Evolutionary conservation across 2,329 filamentous ascomycete species (phyloP), one percentile per base, ranked within the genome.

Genomic region (Alternaria ethzedia): DNA sequence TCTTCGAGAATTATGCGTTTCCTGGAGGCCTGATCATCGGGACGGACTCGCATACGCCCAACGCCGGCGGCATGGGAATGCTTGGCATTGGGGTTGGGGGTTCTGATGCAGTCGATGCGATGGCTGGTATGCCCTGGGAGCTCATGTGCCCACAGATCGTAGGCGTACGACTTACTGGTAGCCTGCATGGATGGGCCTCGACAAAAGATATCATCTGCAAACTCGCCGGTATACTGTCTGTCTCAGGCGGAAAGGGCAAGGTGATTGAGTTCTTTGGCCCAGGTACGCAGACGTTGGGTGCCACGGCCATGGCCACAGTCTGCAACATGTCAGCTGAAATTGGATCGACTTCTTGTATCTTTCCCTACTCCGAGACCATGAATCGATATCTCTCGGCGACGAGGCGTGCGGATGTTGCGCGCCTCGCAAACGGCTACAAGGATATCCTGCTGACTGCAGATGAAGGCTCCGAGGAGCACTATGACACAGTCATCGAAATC

Each of bases 1-100:
- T 82, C 17, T 80, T 82, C 43, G 81, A 82, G 63, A 80, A 82
- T 54, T 82, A 82, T 54, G 76, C 71, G 8, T 73, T 77, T 10
- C 78, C 78, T 1, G 78, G 79, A 3, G 78, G 78, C 1, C 45
- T 80, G 0, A 75, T 81, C 6, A 78, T 80, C 21, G 78, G 78
- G 0, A 80, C 78, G 3, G 78, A 81, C 54, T 81, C 79, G 2
- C 77, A 80, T 54, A 80, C 78, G 3, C 79, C 79, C 4, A 80
- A 80, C 45, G 77, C 77, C 5, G 79, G 75, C 1, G 78, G 78
- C 0, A 73, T 80, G 71, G 75, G 73, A 3, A 79, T 80, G 74
- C 46, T 79, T 7, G 79, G 76, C 3, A 73, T 81, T 7, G 79
- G 79, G 0, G 78, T 75, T 20, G 73, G 71, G 5, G 72, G 72